These are phyloP conservation scores for Cordyceps tenuipes DNA, from an alignment of 2,329 filamentous ascomycete genomes.

Conservation along the genomic window DNA sequence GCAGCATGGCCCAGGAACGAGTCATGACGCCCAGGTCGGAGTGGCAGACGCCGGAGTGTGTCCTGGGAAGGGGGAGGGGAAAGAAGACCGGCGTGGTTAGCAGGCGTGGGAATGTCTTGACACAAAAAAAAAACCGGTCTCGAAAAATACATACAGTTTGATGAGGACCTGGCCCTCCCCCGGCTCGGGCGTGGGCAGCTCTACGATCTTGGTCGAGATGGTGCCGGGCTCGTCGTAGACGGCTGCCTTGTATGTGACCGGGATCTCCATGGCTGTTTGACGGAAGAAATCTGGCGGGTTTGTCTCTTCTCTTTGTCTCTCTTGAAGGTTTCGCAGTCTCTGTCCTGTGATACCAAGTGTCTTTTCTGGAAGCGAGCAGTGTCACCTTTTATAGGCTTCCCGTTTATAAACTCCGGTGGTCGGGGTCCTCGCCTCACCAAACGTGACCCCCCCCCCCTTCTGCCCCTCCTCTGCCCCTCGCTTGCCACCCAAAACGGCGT, in stretches of 20 bases:
- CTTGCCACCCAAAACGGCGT: not conserved
- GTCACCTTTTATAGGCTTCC: no score
- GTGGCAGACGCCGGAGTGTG: constrained; percentile 21
- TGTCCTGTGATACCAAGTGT: not conserved
- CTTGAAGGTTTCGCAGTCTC: not conserved
- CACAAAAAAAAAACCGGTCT: not conserved
- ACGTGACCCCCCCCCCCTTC: not conserved
- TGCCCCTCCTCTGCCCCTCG: no score
- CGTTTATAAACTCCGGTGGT: not conserved
- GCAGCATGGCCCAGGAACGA: constrained; percentile 9
- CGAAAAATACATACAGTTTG: constrained; percentile 15
- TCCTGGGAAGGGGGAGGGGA: constrained; percentile 2
- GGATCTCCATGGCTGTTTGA: not conserved
- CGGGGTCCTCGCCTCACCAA: not conserved
- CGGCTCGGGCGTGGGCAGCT: constrained; percentile 18
- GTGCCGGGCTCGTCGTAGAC: constrained; percentile 20
- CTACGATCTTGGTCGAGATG: constrained; percentile 19
- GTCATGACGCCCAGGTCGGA: constrained; percentile 17
- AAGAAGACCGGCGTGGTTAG: not conserved
- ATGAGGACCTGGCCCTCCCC: constrained; percentile 19
- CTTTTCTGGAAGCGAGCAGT: no score
- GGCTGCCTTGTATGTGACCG: constrained; percentile 14
- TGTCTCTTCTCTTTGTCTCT: not conserved
- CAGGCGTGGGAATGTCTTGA: not conserved
- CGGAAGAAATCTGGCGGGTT: not conserved